Percentiles rank a stretch among this genome's conserved stretches.
phyloP scores from a whole-genome alignment of 352 stramenopile genomes.

The Hyaloperonospora arabidopsidis region DNA sequence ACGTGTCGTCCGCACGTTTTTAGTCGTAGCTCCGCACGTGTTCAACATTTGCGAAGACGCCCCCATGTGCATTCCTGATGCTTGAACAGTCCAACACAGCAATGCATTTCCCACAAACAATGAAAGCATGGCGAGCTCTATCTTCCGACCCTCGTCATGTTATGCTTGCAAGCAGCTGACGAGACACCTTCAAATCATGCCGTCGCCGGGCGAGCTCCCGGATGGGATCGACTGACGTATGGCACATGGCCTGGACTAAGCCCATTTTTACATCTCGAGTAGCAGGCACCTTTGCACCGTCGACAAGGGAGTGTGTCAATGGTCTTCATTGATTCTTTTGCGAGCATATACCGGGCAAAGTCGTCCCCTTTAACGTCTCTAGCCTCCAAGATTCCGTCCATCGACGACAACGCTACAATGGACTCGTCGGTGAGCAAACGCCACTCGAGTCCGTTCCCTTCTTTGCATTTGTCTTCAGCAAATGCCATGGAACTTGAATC shows the following conservation, averaged over 20 bases:
- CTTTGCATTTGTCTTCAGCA: slow-evolving; percentile 23
- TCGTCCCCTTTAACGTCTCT: neutral
- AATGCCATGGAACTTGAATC: slow-evolving; percentile 15
- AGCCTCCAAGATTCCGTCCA: no score
- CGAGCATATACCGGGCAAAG: slow-evolving; percentile 7
- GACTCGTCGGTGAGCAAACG: slow-evolving; percentile 17
- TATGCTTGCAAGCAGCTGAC: no score
- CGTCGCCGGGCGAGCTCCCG: slow-evolving; percentile 8
- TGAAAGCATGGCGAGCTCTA: no score
- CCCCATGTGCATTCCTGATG: no score
- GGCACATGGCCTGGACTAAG: slow-evolving; percentile 24
- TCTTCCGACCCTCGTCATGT: no score
- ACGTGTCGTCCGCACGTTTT: no score
- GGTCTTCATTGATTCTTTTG: slow-evolving; percentile 20
- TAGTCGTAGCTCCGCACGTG: no score
- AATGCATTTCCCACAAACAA: no score
- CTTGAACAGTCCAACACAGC: no score
- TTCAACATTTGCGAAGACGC: no score
- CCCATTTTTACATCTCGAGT: slow-evolving; percentile 2
- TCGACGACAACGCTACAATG: no score
- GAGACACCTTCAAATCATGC: slow-evolving; percentile 9
- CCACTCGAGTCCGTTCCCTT: slow-evolving; percentile 28
- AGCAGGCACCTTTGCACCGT: slow-evolving; percentile 4
- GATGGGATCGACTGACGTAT: slow-evolving; percentile 31
- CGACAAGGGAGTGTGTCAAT: slow-evolving; percentile 6